phyloP scores from a whole-genome alignment of 352 stramenopile genomes.

The Pythium periplocum region DNA sequence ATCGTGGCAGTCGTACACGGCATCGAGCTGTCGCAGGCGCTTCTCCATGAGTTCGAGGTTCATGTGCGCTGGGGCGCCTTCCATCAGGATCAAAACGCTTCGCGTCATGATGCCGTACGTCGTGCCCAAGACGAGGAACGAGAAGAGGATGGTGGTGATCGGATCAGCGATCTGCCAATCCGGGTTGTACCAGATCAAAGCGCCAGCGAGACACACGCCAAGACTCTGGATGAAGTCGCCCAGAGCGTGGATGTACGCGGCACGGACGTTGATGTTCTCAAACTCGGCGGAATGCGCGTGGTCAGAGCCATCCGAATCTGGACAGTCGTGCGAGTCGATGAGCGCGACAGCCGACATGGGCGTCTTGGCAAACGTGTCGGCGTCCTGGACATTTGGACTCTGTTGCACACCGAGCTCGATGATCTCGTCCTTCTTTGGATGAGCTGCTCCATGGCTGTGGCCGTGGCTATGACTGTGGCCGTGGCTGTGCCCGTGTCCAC shows the following conservation, averaged over 20 bases:
- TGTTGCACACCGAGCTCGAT: conserved; percentile 27
- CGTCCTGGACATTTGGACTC: conserved; percentile 35
- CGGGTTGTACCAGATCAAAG: conserved; percentile 96
- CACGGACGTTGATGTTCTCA: conserved; percentile 95
- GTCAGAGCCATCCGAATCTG: conserved; percentile 7
- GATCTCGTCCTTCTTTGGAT: conserved; percentile 18
- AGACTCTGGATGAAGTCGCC: conserved; percentile 96
- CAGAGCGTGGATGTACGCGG: conserved; percentile 96
- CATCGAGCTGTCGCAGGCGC: conserved; percentile 44
- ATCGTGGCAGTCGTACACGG: conserved; percentile 95
- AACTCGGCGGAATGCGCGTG: conserved; percentile 32
- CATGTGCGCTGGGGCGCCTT: conserved; percentile 83
- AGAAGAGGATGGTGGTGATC: conserved; percentile 97
- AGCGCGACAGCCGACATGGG: conserved; percentile 75
- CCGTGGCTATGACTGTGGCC: conserved; percentile 20
- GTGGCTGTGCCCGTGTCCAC: conserved; percentile 43
- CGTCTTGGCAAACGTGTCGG: conserved; percentile 51
- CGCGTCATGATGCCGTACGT: conserved; percentile 90
- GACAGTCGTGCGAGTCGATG: conserved; percentile 34
- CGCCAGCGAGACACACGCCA: conserved; percentile 93
- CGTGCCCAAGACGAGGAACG: conserved; percentile 91
- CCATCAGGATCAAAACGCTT: conserved; percentile 93
- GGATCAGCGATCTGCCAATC: conserved; percentile 95
- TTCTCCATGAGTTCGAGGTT: conserved; percentile 54
- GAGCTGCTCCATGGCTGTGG: conserved; percentile 20